phyloP scores from a whole-genome alignment of 177 flowering plant species.

The Vitis hybrid region DNA sequence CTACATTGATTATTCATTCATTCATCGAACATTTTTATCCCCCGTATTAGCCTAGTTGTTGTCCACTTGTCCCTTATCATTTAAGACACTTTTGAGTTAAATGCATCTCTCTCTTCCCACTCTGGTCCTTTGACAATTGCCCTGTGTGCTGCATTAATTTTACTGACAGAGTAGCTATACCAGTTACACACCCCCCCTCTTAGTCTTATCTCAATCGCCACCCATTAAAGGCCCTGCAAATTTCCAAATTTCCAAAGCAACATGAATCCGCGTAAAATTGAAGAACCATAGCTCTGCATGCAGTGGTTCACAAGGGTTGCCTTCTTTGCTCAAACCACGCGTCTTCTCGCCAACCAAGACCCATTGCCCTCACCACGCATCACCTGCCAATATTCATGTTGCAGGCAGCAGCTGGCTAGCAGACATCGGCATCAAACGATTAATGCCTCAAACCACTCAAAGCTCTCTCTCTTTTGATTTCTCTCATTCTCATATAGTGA shows the following conservation, averaged over 20 bases:
- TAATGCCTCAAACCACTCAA: neutral
- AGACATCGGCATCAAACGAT: too few relatives aligned
- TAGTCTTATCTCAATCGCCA: neutral
- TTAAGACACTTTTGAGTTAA: too few relatives aligned
- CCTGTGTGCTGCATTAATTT: neutral
- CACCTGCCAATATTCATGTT: neutral
- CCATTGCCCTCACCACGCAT: neutral
- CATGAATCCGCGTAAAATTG: slow-evolving; percentile 3
- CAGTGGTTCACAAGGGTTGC: neutral
- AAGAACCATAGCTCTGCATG: slow-evolving; percentile 12
- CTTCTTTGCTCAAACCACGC: slow-evolving; percentile 8
- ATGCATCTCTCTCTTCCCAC: too few relatives aligned
- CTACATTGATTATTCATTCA: too few relatives aligned
- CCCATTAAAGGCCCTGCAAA: neutral
- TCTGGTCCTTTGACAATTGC: too few relatives aligned
- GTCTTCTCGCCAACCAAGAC: slow-evolving; percentile 7
- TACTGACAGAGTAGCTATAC: neutral
- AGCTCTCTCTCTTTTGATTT: neutral
- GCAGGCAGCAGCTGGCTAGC: too few relatives aligned
- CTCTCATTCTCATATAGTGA: neutral
- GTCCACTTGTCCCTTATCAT: too few relatives aligned
- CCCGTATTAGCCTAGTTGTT: too few relatives aligned
- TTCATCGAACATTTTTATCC: too few relatives aligned
- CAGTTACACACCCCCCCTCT: neutral
- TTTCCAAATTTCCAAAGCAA: neutral